Percentiles rank a stretch among this genome's conserved stretches.
Conservation (phyloP, 2,329 filamentous ascomycete species). For the Pseudogymnoascus pannorum region DNA sequence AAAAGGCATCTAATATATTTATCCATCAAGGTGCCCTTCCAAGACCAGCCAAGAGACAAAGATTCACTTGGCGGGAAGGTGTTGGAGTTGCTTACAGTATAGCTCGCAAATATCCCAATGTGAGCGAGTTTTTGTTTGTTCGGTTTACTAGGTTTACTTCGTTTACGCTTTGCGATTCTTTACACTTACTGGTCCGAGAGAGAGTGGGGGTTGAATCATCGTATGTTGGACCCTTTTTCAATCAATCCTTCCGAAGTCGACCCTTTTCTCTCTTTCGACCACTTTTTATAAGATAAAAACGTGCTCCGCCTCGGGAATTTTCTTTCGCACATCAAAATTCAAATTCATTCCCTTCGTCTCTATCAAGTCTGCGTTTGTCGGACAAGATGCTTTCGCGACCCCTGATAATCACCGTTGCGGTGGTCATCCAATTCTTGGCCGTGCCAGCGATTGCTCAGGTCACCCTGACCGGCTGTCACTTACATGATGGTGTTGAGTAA, state of each 20-base stretch:
- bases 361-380: background rate
- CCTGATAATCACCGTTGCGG: background rate
- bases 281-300: slow-evolving; percentile 3
- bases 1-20: too few relatives aligned
- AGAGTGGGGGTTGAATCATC: background rate
- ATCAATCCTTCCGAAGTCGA: background rate
- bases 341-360: background rate
- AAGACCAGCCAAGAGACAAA: background rate
- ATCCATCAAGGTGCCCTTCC: background rate
- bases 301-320: background rate
- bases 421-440: background rate
- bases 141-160: background rate
- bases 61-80: background rate
- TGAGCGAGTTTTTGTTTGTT: background rate
- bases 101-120: background rate
- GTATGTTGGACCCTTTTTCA: background rate
- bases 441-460: slow-evolving; percentile 6
- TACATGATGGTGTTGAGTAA: slow-evolving; percentile 27
- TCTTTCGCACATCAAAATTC: background rate
- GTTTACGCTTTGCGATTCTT: background rate
- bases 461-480: slow-evolving; percentile 28
- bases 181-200: background rate
- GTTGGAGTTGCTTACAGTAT: background rate
- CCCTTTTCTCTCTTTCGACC: background rate
- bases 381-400: background rate